A percentile compares a stretch with the other conserved stretches of the same genome.
Conservation (phyloP, 2,329 filamentous ascomycete genomes). For the Calonectria pteridis region DNA sequence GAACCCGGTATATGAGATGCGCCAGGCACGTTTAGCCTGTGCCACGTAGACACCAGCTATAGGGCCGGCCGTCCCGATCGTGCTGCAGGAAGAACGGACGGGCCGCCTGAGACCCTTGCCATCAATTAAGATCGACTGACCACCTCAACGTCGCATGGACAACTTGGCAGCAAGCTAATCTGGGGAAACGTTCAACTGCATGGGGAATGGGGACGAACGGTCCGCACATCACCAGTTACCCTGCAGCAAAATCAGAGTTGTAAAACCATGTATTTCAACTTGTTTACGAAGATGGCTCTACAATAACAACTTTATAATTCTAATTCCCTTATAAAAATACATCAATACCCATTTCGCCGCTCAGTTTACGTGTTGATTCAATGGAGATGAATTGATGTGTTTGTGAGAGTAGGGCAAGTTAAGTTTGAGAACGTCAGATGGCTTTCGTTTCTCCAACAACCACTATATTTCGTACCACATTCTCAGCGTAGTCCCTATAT, state of each 20-base stretch:
- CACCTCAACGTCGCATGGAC: constrained; percentile 2
- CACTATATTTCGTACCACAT: background rate
- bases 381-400: background rate
- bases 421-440: background rate
- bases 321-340: background rate
- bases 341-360: background rate
- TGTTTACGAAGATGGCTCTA: background rate
- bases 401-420: background rate
- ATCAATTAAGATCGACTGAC: constrained; percentile 3
- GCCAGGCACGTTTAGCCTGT: background rate
- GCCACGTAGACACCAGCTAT: background rate
- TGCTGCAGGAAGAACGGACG: background rate
- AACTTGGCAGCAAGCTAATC: background rate
- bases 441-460: background rate
- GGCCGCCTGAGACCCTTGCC: constrained; percentile 10
- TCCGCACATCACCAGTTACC: constrained; percentile 4
- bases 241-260: background rate
- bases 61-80: background rate
- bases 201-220: background rate
- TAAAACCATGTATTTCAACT: background rate
- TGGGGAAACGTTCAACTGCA: background rate
- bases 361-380: background rate
- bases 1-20: constrained; percentile 10
- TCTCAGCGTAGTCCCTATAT: background rate
- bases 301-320: background rate